These are phyloP conservation scores for Erodium texanum DNA, from an alignment of 441 rosid genomes.

Conservation along the genomic window DNA sequence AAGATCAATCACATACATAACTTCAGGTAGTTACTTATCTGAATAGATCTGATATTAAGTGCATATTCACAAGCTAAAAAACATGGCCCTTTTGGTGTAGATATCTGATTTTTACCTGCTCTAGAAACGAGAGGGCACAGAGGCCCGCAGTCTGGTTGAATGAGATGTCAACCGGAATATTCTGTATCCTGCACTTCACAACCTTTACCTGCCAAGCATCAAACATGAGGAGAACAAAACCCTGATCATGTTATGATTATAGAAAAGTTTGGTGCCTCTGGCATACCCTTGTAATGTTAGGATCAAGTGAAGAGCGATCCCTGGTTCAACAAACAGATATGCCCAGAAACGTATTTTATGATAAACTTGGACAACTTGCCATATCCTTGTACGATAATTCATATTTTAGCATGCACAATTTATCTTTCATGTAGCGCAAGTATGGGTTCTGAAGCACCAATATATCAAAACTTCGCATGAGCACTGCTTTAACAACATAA, in stretches of 20 bases:
- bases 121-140: constrained; percentile 46
- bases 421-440: neutral
- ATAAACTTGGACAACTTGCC: neutral
- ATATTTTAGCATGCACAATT: neutral
- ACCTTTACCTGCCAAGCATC: constrained; percentile 41
- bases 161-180: constrained; percentile 51
- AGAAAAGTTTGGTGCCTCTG: neutral
- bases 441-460: constrained; percentile 3
- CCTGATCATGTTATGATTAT: neutral
- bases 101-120: constrained; percentile 36
- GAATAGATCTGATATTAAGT: neutral
- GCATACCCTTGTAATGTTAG: neutral
- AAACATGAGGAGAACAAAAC: neutral
- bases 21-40: neutral
- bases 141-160: constrained; percentile 54
- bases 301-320: neutral
- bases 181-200: constrained; percentile 45
- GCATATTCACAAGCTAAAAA: neutral
- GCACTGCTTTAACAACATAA: neutral
- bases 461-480: neutral
- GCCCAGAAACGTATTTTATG: neutral
- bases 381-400: neutral
- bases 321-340: constrained; percentile 1
- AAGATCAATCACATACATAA: neutral
- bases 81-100: neutral